Percentiles rank a stretch among this genome's conserved stretches.
Evolutionary conservation across 2,329 filamentous ascomycete species (phyloP).

Genomic region (Nemania sp.): DNA sequence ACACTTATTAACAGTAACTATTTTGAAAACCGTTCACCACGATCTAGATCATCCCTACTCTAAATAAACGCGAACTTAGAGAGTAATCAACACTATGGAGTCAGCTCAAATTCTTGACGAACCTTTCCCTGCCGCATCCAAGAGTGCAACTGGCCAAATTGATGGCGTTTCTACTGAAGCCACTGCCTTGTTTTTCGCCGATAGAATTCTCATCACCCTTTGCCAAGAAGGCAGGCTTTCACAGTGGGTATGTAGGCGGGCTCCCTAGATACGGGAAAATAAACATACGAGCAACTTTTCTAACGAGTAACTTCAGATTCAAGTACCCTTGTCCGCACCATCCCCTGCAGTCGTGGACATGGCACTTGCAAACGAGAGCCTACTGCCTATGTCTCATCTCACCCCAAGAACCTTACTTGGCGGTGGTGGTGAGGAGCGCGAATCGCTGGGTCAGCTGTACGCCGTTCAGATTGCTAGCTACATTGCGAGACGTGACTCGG

Average conservation of each 20-base stretch:
- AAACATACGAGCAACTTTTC: background rate
- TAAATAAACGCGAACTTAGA: background rate
- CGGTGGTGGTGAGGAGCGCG: conserved; percentile 80
- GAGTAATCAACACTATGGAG: conserved; percentile 52
- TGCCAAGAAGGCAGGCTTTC: conserved; percentile 86
- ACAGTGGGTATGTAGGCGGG: conserved; percentile 79
- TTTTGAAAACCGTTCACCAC: too few relatives aligned
- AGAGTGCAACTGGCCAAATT: conserved; percentile 70
- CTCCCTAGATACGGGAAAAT: too few relatives aligned
- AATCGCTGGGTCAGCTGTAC: conserved; percentile 87
- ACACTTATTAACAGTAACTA: too few relatives aligned
- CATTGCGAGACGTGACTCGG: conserved; percentile 76
- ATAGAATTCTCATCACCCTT: conserved; percentile 91
- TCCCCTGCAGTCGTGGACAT: conserved; percentile 74
- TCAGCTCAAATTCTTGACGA: conserved; percentile 58
- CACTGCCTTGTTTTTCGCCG: conserved; percentile 79
- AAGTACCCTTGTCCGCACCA: conserved; percentile 80
- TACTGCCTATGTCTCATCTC: conserved; percentile 82
- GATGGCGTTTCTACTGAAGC: conserved; percentile 78
- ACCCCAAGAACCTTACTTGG: conserved; percentile 90
- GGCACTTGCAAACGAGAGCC: conserved; percentile 60
- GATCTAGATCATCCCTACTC: background rate
- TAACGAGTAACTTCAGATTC: conserved; percentile 65
- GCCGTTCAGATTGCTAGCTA: conserved; percentile 89
- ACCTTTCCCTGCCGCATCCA: conserved; percentile 77